Evolutionary conservation across 352 stramenopile species (phyloP), one percentile per base, ranked within the genome.

Genomic region (Thraustochytrium sp.): DNA sequence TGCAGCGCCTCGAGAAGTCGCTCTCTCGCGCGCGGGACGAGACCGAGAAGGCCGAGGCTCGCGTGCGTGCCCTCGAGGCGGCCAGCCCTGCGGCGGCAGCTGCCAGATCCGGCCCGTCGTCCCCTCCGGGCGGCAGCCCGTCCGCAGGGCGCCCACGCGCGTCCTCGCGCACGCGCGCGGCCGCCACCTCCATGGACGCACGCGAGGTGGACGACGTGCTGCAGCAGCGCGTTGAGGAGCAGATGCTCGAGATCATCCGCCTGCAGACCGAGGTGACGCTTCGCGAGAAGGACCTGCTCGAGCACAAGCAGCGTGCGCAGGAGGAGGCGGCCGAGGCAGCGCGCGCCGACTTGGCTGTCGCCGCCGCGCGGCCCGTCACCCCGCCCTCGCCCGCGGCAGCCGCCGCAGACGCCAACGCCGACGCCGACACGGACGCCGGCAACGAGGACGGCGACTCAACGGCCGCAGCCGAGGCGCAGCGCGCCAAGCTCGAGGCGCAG

Each of bases 191-290:
- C 16, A n/a, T 59, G 8, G 51, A 59, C 18, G 21, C 59, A 26
- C 59, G 59, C 40, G 59, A 72, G 59, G 59, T 72, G 13, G 26
- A 26, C 34, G 49, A 77, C n/a, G 36, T 62, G 42, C 49, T 80
- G 37, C 68, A 80, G 68, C 31, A 80, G 18, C 76, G 76, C 29
- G 53, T 80, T 8, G 68, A 80, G 34, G 31, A 64, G 48, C 68
- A 80, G 38, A 51, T 80, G 48, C 23, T 80, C 46, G 68, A 80
- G 42, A 80, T 80, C 31, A 80, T 80, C 49, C 23, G 46, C 13
- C 68, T 80, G 21, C 31, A 80, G 53, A 80, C 68, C 18, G 68
- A 80, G 31, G 36, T 80, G 34, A 80, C 68, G 29, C 48, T 46
- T 13, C 46, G 68, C 11, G 68, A 80, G 31, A 80, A 64, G 42